These are phyloP conservation scores for Croton laevigatus DNA, from an alignment of 441 rosid genomes.

Conservation along the genomic window DNA sequence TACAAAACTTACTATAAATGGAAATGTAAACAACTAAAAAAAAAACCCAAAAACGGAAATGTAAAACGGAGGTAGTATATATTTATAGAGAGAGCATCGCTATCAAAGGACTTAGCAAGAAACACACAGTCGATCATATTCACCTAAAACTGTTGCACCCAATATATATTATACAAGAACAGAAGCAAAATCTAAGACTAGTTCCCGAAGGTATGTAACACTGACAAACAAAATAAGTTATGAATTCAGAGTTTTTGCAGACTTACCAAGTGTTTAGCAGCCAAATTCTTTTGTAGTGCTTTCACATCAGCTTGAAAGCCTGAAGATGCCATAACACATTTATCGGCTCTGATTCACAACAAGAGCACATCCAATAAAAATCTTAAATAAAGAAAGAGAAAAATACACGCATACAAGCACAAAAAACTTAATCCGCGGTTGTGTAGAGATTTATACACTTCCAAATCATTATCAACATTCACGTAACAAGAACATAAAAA, in stretches of 20 bases:
- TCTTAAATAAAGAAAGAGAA: neutral
- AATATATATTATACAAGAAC: neutral
- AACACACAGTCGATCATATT: neutral
- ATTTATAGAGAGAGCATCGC: neutral
- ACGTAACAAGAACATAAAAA: neutral
- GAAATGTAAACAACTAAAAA: too few relatives aligned
- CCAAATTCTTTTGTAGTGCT: slow-evolving; percentile 79
- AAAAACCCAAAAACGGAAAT: too few relatives aligned
- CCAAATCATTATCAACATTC: neutral
- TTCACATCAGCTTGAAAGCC: slow-evolving; percentile 98
- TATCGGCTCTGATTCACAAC: slow-evolving; percentile 61
- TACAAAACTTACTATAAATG: too few relatives aligned
- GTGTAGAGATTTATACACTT: neutral
- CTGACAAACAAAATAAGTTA: neutral
- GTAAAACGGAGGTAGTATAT: neutral
- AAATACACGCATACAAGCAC: neutral
- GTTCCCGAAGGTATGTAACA: neutral
- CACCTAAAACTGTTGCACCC: neutral
- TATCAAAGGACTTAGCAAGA: neutral
- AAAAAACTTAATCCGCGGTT: neutral
- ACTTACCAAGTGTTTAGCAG: slow-evolving; percentile 84
- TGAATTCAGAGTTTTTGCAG: slow-evolving; percentile 5
- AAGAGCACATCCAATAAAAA: neutral
- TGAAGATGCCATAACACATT: slow-evolving; percentile 86
- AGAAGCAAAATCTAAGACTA: neutral